phyloP scores from a whole-genome alignment of 257 asterid genomes.

The Ilex asprella region DNA sequence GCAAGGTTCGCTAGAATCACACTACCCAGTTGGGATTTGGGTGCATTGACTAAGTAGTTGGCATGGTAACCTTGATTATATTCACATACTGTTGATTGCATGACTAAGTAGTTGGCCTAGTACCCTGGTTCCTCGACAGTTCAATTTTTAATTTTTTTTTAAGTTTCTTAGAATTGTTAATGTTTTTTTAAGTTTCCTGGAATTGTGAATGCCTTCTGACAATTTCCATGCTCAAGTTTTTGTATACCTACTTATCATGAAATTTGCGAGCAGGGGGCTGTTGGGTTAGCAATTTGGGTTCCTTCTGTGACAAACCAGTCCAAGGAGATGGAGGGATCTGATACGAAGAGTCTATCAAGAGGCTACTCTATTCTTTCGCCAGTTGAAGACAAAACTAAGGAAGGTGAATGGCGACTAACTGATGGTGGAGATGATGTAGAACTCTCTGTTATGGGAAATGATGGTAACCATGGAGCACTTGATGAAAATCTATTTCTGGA shows the following conservation, averaged over 20 bases:
- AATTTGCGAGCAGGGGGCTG: constrained; percentile 70
- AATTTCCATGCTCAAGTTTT: too few species aligned
- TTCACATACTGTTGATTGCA: too few species aligned
- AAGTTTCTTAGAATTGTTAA: too few species aligned
- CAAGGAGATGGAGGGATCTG: constrained; percentile 53
- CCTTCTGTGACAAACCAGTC: constrained; percentile 85
- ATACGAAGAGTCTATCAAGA: constrained; percentile 38
- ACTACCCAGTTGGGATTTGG: too few species aligned
- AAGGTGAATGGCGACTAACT: constrained; percentile 32
- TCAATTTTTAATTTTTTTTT: too few species aligned
- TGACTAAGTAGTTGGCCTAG: too few species aligned
- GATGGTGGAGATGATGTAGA: constrained; percentile 59
- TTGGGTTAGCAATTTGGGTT: constrained; percentile 99
- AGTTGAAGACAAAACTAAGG: constrained; percentile 44
- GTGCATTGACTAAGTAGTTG: too few species aligned
- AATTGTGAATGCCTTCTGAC: too few species aligned
- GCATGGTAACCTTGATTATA: too few species aligned
- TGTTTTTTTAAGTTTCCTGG: too few species aligned
- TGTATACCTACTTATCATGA: not conserved
- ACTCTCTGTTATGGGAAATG: constrained; percentile 49
- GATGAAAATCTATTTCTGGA: constrained; percentile 63
- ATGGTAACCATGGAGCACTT: constrained; percentile 29
- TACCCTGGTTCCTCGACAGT: too few species aligned
- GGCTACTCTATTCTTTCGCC: constrained; percentile 70
- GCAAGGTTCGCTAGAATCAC: too few species aligned